Evolutionary conservation across 2,329 filamentous ascomycete species (phyloP).

Genomic region (Trichoderma koningiopsis): DNA sequence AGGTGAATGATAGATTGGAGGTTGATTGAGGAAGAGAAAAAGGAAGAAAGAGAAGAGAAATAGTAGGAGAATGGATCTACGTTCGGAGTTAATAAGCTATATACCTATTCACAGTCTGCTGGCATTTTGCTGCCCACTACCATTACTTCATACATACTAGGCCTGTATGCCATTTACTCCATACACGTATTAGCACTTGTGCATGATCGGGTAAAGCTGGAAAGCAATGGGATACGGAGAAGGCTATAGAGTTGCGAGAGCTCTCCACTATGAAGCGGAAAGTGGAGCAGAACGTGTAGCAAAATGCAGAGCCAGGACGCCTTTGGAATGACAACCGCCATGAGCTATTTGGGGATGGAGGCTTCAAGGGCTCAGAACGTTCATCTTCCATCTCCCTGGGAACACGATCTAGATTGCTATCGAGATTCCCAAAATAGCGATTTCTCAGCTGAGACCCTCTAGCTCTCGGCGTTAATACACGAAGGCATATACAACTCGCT

Average conservation of each 20-base stretch:
- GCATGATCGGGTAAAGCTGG: constrained; percentile 16
- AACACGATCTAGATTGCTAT: neutral
- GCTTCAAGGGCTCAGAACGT: neutral
- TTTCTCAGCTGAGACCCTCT: neutral
- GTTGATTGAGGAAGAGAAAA: neutral
- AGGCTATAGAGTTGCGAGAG: neutral
- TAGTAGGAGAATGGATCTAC: neutral
- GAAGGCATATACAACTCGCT: neutral
- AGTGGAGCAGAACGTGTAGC: neutral
- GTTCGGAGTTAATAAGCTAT: neutral
- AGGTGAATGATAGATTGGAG: neutral
- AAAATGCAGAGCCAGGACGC: neutral
- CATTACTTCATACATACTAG: neutral
- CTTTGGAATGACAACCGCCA: neutral
- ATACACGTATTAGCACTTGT: neutral
- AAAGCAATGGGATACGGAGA: constrained; percentile 1
- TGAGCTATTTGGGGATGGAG: neutral
- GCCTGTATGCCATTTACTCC: neutral
- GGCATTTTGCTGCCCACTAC: neutral
- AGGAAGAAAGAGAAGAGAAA: neutral
- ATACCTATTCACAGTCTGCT: neutral
- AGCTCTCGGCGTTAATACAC: neutral
- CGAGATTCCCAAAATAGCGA: neutral
- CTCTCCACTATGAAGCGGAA: neutral
- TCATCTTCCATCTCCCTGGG: too few relatives aligned